Evolutionary conservation across 208 protist species (phyloP).

Genomic region (Trypanosoma platydactyli): DNA sequence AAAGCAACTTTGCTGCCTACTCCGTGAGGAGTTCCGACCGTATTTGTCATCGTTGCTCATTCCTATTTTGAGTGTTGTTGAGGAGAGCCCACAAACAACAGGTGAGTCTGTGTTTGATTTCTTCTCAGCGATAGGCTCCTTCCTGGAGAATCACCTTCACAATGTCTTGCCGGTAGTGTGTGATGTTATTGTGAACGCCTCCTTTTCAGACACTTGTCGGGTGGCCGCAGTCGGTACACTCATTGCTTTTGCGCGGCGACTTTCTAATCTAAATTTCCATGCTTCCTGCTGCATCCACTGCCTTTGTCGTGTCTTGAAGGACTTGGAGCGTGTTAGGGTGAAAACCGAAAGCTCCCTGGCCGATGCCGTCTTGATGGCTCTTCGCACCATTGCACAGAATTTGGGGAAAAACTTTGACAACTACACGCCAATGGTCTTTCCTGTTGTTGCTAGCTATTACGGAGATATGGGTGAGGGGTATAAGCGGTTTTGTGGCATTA

Average conservation of each 20-base stretch:
- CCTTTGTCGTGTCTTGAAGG: slow-evolving; percentile 76
- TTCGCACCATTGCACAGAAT: slow-evolving; percentile 70
- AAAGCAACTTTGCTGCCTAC: slow-evolving; percentile 59
- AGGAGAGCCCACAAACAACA: slow-evolving; percentile 51
- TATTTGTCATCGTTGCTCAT: slow-evolving; percentile 72
- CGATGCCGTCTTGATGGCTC: slow-evolving; percentile 55
- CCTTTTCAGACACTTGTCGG: slow-evolving; percentile 53
- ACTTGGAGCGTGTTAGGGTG: slow-evolving; percentile 33
- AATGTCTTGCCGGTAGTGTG: slow-evolving; percentile 80
- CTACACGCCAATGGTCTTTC: slow-evolving; percentile 71
- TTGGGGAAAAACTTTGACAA: slow-evolving; percentile 84
- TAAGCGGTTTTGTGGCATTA: slow-evolving; percentile 22
- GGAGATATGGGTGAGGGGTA: slow-evolving; percentile 29
- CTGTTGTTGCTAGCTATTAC: slow-evolving; percentile 64
- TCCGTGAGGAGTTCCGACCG: slow-evolving; percentile 84
- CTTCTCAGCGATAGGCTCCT: slow-evolving; percentile 64
- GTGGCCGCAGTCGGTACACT: slow-evolving; percentile 62
- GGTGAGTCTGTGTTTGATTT: slow-evolving; percentile 76
- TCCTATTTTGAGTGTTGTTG: slow-evolving; percentile 59
- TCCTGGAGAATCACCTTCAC: slow-evolving; percentile 80
- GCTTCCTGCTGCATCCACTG: slow-evolving; percentile 81
- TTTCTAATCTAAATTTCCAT: slow-evolving; percentile 68
- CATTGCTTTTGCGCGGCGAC: slow-evolving; percentile 62
- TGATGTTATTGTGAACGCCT: slow-evolving; percentile 65
- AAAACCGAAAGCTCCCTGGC: slow-evolving; percentile 40